Evolutionary conservation across 2,329 filamentous ascomycete species (phyloP).

Genomic region (Bipolaris zeicola): DNA sequence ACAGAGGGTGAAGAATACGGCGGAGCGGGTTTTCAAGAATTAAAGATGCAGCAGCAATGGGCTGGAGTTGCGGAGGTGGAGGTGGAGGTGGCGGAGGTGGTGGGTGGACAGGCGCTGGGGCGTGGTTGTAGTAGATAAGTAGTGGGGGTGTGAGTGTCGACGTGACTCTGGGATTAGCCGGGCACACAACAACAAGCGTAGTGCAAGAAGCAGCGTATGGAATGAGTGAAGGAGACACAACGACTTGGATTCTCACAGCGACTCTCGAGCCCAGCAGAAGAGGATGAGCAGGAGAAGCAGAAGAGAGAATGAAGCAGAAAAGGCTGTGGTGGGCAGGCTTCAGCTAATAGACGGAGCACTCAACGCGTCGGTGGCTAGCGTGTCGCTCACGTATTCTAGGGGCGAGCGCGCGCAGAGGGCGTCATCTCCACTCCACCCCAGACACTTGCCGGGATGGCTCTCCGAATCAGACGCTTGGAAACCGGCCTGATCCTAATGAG

Average conservation of each 20-base stretch:
- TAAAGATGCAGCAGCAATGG: neutral
- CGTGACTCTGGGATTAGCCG: slow-evolving; percentile 14
- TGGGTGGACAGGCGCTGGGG: slow-evolving; percentile 9
- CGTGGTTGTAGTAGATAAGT: slow-evolving; percentile 3
- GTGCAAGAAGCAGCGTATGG: neutral
- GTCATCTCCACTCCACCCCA: slow-evolving; percentile 15
- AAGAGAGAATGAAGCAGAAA: slow-evolving; percentile 10
- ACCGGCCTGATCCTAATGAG: slow-evolving; percentile 1
- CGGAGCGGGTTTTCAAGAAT: slow-evolving; percentile 2
- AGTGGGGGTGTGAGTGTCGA: slow-evolving; percentile 13
- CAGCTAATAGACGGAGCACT: slow-evolving; percentile 23
- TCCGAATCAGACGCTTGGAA: slow-evolving; percentile 7
- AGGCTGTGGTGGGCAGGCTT: slow-evolving; percentile 14
- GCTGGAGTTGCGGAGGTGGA: neutral
- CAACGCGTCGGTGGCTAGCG: slow-evolving; percentile 36
- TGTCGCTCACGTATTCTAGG: slow-evolving; percentile 24
- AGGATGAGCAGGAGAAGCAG: neutral
- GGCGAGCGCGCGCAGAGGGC: slow-evolving; percentile 22
- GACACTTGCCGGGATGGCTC: slow-evolving; percentile 22
- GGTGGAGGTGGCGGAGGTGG: slow-evolving; percentile 8
- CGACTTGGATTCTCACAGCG: neutral
- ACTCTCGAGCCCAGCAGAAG: neutral
- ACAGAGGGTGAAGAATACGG: slow-evolving; percentile 8
- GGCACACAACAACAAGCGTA: slow-evolving; percentile 6
- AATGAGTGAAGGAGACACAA: neutral